Base-by-base conservation (phyloP, 805 yeast genomes). In the Ogataea allantospora region DNA sequence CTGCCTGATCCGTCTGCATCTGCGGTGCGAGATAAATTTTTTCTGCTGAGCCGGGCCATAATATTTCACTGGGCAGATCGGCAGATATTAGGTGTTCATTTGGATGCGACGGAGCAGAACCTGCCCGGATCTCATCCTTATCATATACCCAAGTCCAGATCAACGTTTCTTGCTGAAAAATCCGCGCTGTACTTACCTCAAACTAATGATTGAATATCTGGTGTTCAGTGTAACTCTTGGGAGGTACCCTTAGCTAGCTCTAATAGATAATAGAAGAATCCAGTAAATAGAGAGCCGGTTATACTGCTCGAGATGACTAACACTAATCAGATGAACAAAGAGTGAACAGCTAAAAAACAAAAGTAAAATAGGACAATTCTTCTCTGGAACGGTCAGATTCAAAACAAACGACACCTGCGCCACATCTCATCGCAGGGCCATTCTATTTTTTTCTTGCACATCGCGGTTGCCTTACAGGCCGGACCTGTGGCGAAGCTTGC, bases 191-290 rank as follows among this genome's bases (percentile, higher is more conserved):
- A 38, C 41, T 31, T 32, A 38, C 41, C 36, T 31, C 18, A 33
- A 27, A 36, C 31, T 31, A 38, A 38, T 29, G 41, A 38, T 27
- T 27, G 41, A 27, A 30, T 11, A 30, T 30, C 40, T 20, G 27
- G 33, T 31, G 27, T 22, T 30, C 31, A 36, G 40, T 30, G 35
- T 30, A 38, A 38, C 41, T 38, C 33, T 38, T 20, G 24, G 40
- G n/a, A 30, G 24, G 12, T 12, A 15, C 33, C 33, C 36, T 17
- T 22, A 24, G 33, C 32, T 13, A 15, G 24, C 41, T 38, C 41
- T 16, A 27, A 31, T 38, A 38, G 33, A 24, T 30, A 32, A 32
- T 29, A 10, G 15, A 20, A 6, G 6, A 19, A 36, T 30, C 34
- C 30, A 32, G 27, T 38, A 27, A 21, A 31, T 31, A 24, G 18